Evolutionary conservation across 2,329 filamentous ascomycete species (phyloP).

Genomic region (Ceratocystis colombiana): DNA sequence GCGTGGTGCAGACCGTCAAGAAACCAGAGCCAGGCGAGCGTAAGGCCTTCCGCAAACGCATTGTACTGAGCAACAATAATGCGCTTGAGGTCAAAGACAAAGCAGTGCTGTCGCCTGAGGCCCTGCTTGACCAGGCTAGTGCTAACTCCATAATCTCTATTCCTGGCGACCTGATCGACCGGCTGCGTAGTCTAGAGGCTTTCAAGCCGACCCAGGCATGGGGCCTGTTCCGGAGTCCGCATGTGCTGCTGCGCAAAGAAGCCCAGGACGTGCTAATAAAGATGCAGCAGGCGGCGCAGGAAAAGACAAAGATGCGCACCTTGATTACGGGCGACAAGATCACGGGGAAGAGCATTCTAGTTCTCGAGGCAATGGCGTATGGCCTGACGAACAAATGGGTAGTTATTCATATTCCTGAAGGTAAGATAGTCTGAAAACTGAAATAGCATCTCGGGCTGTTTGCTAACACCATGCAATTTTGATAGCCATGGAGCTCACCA

Average conservation of each 20-base stretch:
- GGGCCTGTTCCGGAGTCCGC: slow-evolving; percentile 73
- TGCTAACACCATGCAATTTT: background rate
- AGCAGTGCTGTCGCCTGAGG: slow-evolving; percentile 47
- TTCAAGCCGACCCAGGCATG: slow-evolving; percentile 89
- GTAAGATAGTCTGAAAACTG: slow-evolving; percentile 41
- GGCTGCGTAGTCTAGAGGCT: slow-evolving; percentile 70
- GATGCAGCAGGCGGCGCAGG: slow-evolving; percentile 44
- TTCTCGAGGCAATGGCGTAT: slow-evolving; percentile 74
- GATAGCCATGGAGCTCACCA: slow-evolving; percentile 68
- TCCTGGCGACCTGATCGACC: slow-evolving; percentile 61
- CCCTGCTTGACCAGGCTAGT: slow-evolving; percentile 45
- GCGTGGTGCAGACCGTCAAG: slow-evolving; percentile 34
- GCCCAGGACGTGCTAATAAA: slow-evolving; percentile 59
- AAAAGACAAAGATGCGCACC: slow-evolving; percentile 49
- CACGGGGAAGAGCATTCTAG: slow-evolving; percentile 76
- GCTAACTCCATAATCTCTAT: slow-evolving; percentile 60
- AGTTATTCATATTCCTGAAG: slow-evolving; percentile 80
- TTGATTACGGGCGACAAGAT: slow-evolving; percentile 64
- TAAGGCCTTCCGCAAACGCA: slow-evolving; percentile 75
- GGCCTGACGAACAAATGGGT: slow-evolving; percentile 78
- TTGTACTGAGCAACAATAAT: slow-evolving; percentile 89
- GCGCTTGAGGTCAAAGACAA: slow-evolving; percentile 67
- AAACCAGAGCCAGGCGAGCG: slow-evolving; percentile 64
- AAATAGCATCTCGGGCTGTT: background rate
- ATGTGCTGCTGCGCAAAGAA: slow-evolving; percentile 66